These are phyloP conservation scores for Pseudogymnoascus sp. DNA, from an alignment of 2,329 filamentous ascomycete species.

Conservation along the genomic window DNA sequence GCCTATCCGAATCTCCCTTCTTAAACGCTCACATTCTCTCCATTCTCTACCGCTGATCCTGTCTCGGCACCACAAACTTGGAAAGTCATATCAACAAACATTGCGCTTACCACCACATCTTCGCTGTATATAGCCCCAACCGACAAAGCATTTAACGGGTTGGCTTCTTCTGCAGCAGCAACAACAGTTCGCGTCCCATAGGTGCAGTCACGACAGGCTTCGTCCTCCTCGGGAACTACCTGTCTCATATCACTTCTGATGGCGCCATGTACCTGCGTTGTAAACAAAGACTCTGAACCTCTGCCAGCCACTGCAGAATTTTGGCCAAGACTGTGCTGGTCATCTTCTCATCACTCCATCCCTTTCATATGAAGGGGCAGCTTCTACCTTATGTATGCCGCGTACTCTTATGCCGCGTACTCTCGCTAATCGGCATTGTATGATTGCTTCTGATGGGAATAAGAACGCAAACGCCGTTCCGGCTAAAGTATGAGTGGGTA, in stretches of 20 bases:
- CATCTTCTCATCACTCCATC: not conserved
- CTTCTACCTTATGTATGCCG: not conserved
- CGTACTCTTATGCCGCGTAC: not conserved
- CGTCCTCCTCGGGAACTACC: constrained; percentile 26
- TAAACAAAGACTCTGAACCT: too few relatives aligned
- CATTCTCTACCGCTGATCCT: not conserved
- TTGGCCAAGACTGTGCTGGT: too few relatives aligned
- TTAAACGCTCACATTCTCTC: constrained; percentile 16
- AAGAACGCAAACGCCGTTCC: not conserved
- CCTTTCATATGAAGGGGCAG: not conserved
- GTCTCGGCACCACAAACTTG: constrained; percentile 20
- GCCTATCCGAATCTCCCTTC: constrained; percentile 19
- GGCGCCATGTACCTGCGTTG: constrained; percentile 13
- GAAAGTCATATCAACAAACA: constrained; percentile 21
- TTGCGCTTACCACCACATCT: constrained; percentile 16
- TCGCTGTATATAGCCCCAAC: constrained; percentile 23
- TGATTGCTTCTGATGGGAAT: not conserved
- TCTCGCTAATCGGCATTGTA: not conserved
- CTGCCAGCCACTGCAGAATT: too few relatives aligned
- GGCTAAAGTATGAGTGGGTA: not conserved
- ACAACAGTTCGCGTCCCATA: constrained; percentile 15
- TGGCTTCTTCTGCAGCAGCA: constrained; percentile 22
- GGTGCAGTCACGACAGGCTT: constrained; percentile 25
- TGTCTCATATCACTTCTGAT: constrained; percentile 24
- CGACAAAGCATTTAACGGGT: constrained; percentile 19